Evolutionary conservation across 331 rosid genomes (phyloP), one percentile per base, ranked within the genome.

Genomic region (Cydonia oblonga): DNA sequence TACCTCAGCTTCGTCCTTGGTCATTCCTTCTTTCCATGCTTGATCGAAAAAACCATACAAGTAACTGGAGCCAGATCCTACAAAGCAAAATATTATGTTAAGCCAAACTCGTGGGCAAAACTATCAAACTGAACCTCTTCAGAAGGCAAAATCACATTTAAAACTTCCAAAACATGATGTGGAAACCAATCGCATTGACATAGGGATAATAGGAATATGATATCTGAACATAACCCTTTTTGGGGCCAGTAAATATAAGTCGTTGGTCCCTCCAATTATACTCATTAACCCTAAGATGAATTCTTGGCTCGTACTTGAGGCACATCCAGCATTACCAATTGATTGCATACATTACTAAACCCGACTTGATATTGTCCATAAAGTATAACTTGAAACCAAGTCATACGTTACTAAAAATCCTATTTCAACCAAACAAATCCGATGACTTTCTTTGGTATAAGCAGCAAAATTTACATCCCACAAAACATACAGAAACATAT

Each of bases 1-100:
- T 83, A 91, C 99, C 96, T 95, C 99, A n/a, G 99, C 97, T 84
- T 95, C 99, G 7, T 95, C 97, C 83, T 85, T 90, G 72, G 92
- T 95, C 99, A 89, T 91, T 81, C 96, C 99, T 54, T 95, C 97
- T 85, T 71, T 95, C 99, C 99, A 95, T 19, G 88, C 99, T 78
- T 95, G 97, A 72, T 91, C 99, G 61, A 88, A 91, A 83, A 95
- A 95, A 2, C 97, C 99, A 76, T 91, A 95, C 83, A 95, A 81
- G 81, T 90, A 95, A 84, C 97, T 95, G 75, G 97, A 95, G 64
- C 99, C 99, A 79, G 99, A 95, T 69, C 99, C 99, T 95, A 84
- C 52, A 60, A 57, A 1, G 29, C 30, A 19, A 33, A 65, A 72
- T 76, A 57, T 22, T 61, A 25, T 26, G 76, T 26, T 59, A 42